Evolutionary conservation across 805 yeast genomes (phyloP), one percentile per base, ranked within the genome.

Genomic region (Nakazawaea sp.): DNA sequence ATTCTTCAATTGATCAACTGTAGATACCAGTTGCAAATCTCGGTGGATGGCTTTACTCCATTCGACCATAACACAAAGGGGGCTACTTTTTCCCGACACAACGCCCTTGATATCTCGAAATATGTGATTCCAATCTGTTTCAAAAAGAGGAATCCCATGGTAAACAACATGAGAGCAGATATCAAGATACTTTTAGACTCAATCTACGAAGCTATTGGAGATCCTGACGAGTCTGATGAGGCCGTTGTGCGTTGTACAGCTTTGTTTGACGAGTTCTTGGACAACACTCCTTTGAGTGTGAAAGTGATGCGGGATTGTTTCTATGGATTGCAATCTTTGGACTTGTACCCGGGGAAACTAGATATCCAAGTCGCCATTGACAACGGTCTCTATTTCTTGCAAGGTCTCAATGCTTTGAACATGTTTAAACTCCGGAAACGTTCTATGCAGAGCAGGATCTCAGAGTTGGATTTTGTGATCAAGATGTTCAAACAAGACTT

Each of bases 1-100:
- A 54, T 90, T 32, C 68, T 86, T 7, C 97, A 90, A 50, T 68
- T 86, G 24, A 58, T 92, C 17, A 68, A 77, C 44, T 92, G 98
- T 53, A 69, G 83, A 8, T 87, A 81, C 48, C 94, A 87, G 31
- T 67, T 85, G 35, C 58, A 64, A 2, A 61, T 88, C 3, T 62
- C 78, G 1, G 64, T 75, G 9, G 86, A 80, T 11, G 64, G 66
- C 13, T 77, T 75, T 43, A 64, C 65, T 2, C 86, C 92, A 0
- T 70, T 64, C 28, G 82, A 86, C 43, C 97, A 90, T 50, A 66
- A 61, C 3, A 64, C 81, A 0, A 54, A 54, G 4, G n/a, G 40
- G 43, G 21, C 45, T 46, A 12, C 38, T 33, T 20, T 50, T 60
- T 23, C 27, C 9, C 34, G 23, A 31, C 18, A n/a, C 18, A 30